phyloP scores from a whole-genome alignment of 2,329 filamentous ascomycete genomes.

The Plectosphaerella sp. region DNA sequence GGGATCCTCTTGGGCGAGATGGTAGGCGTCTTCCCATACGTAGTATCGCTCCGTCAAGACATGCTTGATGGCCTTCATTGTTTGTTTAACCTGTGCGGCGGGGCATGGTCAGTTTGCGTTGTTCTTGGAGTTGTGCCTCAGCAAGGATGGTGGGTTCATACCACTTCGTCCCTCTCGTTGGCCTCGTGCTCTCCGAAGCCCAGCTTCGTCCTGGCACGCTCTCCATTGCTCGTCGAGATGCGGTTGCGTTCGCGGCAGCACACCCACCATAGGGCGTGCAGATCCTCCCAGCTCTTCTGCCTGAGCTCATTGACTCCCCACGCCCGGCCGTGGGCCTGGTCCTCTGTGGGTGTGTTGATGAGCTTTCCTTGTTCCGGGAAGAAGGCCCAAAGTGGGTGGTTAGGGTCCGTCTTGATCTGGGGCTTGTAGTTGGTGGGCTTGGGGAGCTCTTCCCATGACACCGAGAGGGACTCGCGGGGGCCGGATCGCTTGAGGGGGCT shows the following conservation, averaged over 20 bases:
- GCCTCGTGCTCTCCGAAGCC: slow-evolving; percentile 72
- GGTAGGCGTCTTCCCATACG: slow-evolving; percentile 73
- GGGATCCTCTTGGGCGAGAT: slow-evolving; percentile 60
- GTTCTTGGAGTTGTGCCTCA: neutral
- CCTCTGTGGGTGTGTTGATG: slow-evolving; percentile 69
- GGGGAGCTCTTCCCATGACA: slow-evolving; percentile 69
- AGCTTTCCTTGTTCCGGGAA: slow-evolving; percentile 68
- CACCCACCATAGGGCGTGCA: slow-evolving; percentile 91
- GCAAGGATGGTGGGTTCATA: slow-evolving; percentile 38
- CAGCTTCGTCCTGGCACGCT: slow-evolving; percentile 63
- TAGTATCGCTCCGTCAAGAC: slow-evolving; percentile 84
- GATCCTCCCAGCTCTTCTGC: slow-evolving; percentile 86
- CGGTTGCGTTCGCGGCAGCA: slow-evolving; percentile 89
- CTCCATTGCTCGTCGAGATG: slow-evolving; percentile 70
- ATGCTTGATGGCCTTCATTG: slow-evolving; percentile 80
- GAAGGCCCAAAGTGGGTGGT: slow-evolving; percentile 92
- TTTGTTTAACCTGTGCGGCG: slow-evolving; percentile 60
- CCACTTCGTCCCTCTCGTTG: slow-evolving; percentile 57
- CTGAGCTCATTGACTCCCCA: slow-evolving; percentile 87
- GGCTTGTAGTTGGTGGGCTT: slow-evolving; percentile 63
- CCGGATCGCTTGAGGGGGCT: slow-evolving; percentile 78
- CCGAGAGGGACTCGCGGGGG: slow-evolving; percentile 66
- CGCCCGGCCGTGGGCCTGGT: slow-evolving; percentile 67
- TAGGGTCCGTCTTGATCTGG: slow-evolving; percentile 54
- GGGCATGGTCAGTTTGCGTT: neutral